phyloP scores from a whole-genome alignment of 495 filamentous ascomycete species.

The Penicillium ochrochloron region DNA sequence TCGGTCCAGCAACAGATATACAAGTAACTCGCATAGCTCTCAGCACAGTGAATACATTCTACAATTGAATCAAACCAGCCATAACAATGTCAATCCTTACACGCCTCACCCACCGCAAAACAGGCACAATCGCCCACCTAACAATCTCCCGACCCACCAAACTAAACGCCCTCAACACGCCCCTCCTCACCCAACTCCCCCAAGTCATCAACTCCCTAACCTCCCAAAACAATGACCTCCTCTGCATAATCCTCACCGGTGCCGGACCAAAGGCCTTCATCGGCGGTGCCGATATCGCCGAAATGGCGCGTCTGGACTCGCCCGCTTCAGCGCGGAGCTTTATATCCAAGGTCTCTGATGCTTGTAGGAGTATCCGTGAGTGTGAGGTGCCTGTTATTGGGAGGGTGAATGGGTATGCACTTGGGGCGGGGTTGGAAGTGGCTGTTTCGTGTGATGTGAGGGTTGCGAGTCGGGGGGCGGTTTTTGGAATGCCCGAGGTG shows the following conservation, averaged over 20 bases:
- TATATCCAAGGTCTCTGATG: constrained; percentile 26
- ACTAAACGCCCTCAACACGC: constrained; percentile 31
- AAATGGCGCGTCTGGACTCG: constrained; percentile 23
- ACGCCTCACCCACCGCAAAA: constrained; percentile 20
- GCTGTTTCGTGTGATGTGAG: constrained; percentile 33
- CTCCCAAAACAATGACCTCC: constrained; percentile 16
- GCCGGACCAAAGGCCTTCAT: constrained; percentile 31
- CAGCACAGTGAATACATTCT: background rate
- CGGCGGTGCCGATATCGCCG: constrained; percentile 30
- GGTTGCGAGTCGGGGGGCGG: constrained; percentile 25
- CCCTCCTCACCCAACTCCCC: constrained; percentile 20
- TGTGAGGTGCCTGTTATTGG: constrained; percentile 33
- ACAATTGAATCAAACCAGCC: background rate
- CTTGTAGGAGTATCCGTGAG: constrained; percentile 22
- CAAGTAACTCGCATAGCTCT: background rate
- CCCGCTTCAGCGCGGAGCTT: constrained; percentile 24
- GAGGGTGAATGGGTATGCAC: constrained; percentile 31
- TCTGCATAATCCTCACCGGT: constrained; percentile 30
- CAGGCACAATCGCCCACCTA: constrained; percentile 27
- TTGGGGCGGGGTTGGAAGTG: constrained; percentile 30
- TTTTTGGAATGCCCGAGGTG: constrained; percentile 37
- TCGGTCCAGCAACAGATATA: constrained; percentile 11
- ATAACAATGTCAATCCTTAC: constrained; percentile 19
- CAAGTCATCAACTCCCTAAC: constrained; percentile 12
- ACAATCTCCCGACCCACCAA: constrained; percentile 32